Percentiles rank a stretch among this genome's conserved stretches.
Evolutionary conservation across 2,329 filamentous ascomycete genomes (phyloP).

Genomic region (Gnomoniopsis sp.): DNA sequence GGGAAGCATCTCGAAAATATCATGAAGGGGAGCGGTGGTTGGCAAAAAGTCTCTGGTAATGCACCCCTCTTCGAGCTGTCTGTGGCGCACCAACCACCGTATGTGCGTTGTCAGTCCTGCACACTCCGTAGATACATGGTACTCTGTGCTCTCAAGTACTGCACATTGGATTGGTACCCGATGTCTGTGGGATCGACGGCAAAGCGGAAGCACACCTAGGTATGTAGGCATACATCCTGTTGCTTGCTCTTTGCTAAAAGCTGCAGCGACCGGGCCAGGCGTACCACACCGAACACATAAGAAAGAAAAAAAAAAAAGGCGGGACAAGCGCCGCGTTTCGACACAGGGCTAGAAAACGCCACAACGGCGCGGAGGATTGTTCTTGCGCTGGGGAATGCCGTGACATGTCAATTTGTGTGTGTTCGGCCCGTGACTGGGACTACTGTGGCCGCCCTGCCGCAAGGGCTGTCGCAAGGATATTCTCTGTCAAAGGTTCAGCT

Average conservation of each 20-base stretch:
- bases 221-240: background rate
- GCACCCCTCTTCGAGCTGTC: background rate
- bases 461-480: too few species aligned
- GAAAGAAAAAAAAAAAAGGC: too few species aligned
- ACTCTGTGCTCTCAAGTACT: background rate
- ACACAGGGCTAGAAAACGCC: too few species aligned
- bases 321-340: too few species aligned
- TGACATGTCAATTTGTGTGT: too few species aligned
- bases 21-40: background rate
- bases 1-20: background rate
- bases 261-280: background rate
- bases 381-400: too few species aligned
- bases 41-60: background rate
- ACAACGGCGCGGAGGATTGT: too few species aligned
- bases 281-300: too few species aligned
- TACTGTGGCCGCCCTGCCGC: background rate
- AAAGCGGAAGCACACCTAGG: background rate
- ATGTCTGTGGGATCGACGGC: background rate
- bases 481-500: background rate
- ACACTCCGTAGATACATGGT: background rate
- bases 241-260: background rate
- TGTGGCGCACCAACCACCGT: slow-evolving; percentile 1
- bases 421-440: background rate
- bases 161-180: background rate
- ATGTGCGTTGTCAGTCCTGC: background rate